Conservation (phyloP, 2,329 filamentous ascomycete genomes). For the Trichoderma aggressivum region DNA sequence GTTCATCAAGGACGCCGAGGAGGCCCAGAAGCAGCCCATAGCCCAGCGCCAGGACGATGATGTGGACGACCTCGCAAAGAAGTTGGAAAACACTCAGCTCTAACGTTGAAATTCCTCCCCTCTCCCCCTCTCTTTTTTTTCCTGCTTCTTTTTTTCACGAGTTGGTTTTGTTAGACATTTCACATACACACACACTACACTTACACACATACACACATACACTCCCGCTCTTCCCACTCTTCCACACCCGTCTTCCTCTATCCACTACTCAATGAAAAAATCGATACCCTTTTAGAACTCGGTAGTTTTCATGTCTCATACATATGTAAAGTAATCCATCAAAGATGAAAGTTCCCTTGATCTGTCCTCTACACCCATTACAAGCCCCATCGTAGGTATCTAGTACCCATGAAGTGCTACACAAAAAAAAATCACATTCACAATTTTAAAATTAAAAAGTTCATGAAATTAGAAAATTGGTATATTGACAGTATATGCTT, state of each 20-base stretch:
- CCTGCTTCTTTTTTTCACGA: not conserved
- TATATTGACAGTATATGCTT: not conserved
- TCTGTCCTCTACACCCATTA: not conserved
- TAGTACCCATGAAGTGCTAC: no score
- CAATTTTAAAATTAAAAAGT: not conserved
- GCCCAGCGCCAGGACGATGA: constrained; percentile 68
- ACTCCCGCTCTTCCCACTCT: not conserved
- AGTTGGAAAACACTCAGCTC: constrained; percentile 67
- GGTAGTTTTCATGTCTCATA: constrained; percentile 14
- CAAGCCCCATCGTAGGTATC: no score
- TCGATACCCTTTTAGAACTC: constrained; percentile 29
- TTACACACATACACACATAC: not conserved
- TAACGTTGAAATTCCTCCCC: constrained; percentile 28
- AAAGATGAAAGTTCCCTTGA: not conserved
- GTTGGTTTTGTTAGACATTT: constrained; percentile 15
- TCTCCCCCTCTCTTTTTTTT: not conserved
- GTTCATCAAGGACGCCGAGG: constrained; percentile 64
- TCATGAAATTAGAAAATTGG: not conserved
- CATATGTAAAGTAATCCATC: constrained; percentile 8
- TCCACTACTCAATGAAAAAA: constrained; percentile 26
- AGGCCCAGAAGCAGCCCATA: constrained; percentile 71
- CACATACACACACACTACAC: not conserved
- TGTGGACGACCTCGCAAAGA: constrained; percentile 75
- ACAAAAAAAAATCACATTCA: not conserved
- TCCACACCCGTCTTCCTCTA: not conserved